These are phyloP conservation scores for Nakazawaea sp. DNA, from an alignment of 805 yeast genomes.

Conservation along the genomic window DNA sequence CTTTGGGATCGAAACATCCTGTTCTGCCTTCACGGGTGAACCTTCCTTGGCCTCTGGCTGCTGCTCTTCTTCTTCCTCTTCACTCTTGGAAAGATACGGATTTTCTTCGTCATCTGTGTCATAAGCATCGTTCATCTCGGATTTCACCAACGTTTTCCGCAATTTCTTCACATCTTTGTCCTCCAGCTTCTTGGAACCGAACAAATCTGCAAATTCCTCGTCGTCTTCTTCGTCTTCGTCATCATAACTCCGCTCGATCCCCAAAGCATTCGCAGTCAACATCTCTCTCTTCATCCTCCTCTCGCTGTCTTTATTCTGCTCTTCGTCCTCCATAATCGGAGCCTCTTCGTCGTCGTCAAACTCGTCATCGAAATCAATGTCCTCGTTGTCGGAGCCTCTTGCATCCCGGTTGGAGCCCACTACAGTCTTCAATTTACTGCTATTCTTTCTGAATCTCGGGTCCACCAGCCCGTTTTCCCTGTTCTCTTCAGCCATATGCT, in stretches of 20 bases:
- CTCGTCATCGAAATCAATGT: slow-evolving; percentile 91
- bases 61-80: slow-evolving; percentile 36
- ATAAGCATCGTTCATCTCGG: slow-evolving; percentile 84
- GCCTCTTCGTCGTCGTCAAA: slow-evolving; percentile 99
- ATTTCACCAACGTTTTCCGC: slow-evolving; percentile 73
- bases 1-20: slow-evolving; percentile 1
- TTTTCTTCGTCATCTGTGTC: slow-evolving; percentile 81
- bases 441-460: slow-evolving; percentile 33
- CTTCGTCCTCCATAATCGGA: slow-evolving; percentile 92
- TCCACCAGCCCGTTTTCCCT: slow-evolving; percentile 48
- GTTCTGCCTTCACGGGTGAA: slow-evolving; percentile 11
- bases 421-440: slow-evolving; percentile 30
- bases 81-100: slow-evolving; percentile 75
- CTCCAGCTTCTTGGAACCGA: slow-evolving; percentile 61
- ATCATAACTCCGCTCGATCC: slow-evolving; percentile 46
- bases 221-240: slow-evolving; percentile 52
- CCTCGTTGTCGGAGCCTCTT: slow-evolving; percentile 79
- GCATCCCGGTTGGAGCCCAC: slow-evolving; percentile 32
- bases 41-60: slow-evolving; percentile 30
- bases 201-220: slow-evolving; percentile 63
- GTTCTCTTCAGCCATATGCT: slow-evolving; percentile 65
- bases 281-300: slow-evolving; percentile 76
- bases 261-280: slow-evolving; percentile 71
- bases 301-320: slow-evolving; percentile 88
- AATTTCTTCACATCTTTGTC: slow-evolving; percentile 89